These are phyloP conservation scores for Blastocystis sp. DNA, from an alignment of 352 stramenopile genomes.

Conservation along the genomic window DNA sequence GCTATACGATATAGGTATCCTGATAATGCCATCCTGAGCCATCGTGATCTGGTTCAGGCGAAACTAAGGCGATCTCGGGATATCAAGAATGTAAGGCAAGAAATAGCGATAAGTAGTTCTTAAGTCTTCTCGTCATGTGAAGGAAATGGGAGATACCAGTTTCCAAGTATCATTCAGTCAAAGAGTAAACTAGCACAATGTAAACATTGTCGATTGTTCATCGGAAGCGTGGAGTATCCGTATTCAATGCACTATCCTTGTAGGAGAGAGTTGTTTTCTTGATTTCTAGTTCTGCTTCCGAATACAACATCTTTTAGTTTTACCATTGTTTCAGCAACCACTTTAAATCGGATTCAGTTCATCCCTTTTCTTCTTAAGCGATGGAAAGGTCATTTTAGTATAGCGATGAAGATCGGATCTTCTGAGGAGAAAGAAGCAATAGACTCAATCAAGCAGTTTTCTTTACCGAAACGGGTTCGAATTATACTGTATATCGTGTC, in stretches of 20 bases:
- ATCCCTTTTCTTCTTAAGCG: slow-evolving; percentile 1
- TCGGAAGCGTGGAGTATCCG: neutral
- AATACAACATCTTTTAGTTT: neutral
- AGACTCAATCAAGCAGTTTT: neutral
- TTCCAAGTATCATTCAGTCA: neutral
- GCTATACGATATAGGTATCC: too few relatives aligned
- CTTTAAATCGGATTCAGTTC: neutral
- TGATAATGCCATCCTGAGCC: too few relatives aligned
- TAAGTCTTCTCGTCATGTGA: neutral
- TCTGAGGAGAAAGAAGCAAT: neutral
- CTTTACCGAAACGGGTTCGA: neutral
- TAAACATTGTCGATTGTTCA: neutral
- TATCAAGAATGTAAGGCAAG: too few relatives aligned
- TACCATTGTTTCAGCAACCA: neutral
- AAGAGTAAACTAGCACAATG: neutral
- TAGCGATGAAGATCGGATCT: neutral
- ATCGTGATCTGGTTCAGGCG: too few relatives aligned
- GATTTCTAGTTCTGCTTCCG: neutral
- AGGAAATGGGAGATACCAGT: neutral
- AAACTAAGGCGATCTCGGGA: too few relatives aligned
- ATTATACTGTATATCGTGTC: neutral
- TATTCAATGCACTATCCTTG: neutral
- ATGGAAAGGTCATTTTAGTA: neutral
- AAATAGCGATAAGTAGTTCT: neutral
- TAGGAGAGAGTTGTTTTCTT: neutral